Base-by-base conservation (phyloP, 75 land plant genomes). In the Ceratopteris richardii region DNA sequence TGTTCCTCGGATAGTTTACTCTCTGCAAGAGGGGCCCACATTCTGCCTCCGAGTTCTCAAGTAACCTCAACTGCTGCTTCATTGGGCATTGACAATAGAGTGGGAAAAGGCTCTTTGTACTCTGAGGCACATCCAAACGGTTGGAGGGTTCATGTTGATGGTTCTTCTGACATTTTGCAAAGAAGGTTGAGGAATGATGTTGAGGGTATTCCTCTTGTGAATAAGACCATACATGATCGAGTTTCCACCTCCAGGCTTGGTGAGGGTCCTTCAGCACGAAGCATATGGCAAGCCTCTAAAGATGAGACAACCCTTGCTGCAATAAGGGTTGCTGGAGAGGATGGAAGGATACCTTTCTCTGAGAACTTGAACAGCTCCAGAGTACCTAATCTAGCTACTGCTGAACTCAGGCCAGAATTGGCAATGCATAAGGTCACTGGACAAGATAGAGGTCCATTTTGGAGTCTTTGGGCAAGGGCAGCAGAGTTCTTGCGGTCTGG, bases 401-500 rank as follows among this genome's bases (percentile, higher is more conserved):
- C 16, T 21, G 54, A 52, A 23, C 1, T 25, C 7, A 47, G 20
- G 23, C 31, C n/a, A 19, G 52, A 29, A 26, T 19, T 21, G 18
- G 19, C 33, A 29, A 61, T n/a, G 51, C 48, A 46, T 23, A 33
- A 33, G 37, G 50, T 47, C 40, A 31, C 11, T 23, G 54, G 51
- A 25, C 62, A 46, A 18, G 69, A 24, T 13, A 58, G 44, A 12
- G 64, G 60, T 43, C 56, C 58, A 40, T 66, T 59, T 52, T 74
- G 73, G 83, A 76, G 31, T 66, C 61, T 71, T 0, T 83, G 85
- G 88, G 76, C 69, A 61, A 66, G 74, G 36, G 78, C 84, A 29
- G 78, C 65, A 48, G 74, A 76, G 56, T 88, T 29, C 56, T 61
- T 56, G 30, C 56, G 65, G 52, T 60, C 67, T 18, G 80, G 84